Conservation (phyloP, 768 basidiomycete genomes). For the Aureoboletus auriporus region DNA sequence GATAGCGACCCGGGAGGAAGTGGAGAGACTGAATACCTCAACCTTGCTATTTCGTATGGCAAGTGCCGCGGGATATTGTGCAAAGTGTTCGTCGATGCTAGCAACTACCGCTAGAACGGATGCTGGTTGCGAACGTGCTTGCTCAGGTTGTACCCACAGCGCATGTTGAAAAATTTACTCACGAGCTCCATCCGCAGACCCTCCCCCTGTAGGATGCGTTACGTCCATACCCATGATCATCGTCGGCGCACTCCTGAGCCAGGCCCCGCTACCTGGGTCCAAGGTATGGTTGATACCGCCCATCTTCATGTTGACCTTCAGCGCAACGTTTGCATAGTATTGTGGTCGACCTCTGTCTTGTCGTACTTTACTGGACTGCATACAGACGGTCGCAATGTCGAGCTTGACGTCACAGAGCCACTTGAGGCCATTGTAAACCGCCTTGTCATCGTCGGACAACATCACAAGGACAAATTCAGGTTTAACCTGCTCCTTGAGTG, state of each 20-base stretch:
- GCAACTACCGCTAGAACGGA: slow-evolving; percentile 54
- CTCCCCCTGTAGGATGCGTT: slow-evolving; percentile 65
- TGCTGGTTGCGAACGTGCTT: slow-evolving; percentile 18
- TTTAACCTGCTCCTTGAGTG: background rate
- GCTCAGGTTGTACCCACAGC: background rate
- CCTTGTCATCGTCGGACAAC: slow-evolving; percentile 43
- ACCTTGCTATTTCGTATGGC: slow-evolving; percentile 53
- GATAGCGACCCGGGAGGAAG: background rate
- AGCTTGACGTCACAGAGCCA: slow-evolving; percentile 44
- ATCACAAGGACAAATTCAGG: slow-evolving; percentile 39
- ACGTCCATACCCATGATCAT: slow-evolving; percentile 62
- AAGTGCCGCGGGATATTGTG: slow-evolving; percentile 47
- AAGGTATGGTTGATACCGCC: slow-evolving; percentile 51
- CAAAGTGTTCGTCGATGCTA: slow-evolving; percentile 42
- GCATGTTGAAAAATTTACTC: slow-evolving; percentile 1
- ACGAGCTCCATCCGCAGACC: slow-evolving; percentile 49
- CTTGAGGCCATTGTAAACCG: slow-evolving; percentile 49
- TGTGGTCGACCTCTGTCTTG: slow-evolving; percentile 44
- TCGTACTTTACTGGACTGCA: slow-evolving; percentile 62
- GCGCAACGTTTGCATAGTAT: slow-evolving; percentile 52
- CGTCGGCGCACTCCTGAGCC: slow-evolving; percentile 40
- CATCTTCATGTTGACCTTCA: slow-evolving; percentile 55
- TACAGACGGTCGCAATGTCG: slow-evolving; percentile 63
- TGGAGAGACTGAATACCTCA: slow-evolving; percentile 44
- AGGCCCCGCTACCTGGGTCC: slow-evolving; percentile 34